Base-by-base conservation (phyloP, 345 rosid species). In the Gossypium arboreum region DNA sequence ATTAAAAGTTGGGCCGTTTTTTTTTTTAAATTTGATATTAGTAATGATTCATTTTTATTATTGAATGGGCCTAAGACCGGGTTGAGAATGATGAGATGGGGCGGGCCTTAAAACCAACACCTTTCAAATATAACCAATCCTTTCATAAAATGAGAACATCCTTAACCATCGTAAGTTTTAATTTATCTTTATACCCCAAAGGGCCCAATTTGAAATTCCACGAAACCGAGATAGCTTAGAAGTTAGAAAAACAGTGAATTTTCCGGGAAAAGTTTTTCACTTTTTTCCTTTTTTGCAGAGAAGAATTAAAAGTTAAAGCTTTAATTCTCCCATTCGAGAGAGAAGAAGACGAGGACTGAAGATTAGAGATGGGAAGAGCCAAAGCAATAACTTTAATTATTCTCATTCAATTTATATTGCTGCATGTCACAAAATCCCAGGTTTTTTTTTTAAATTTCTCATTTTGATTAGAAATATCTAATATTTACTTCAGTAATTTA, bases 341-440 rank as follows among this genome's bases (percentile, higher is more conserved):
- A 51, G 73, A 9, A 69, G 58, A 29, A 44, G 57, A 75, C n/a
- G 9, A 48, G 13, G 15, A 20, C 7, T 34, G 41, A 34, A 34
- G 41, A 34, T 34, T 34, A 25, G 59, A 24, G 2, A 76, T 68
- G 73, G 41, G n/a, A 25, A 51, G 48, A 12, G 15, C 39, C 47
- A 70, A 70, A 70, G 25, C 27, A 70, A 10, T 70, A 29, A 52
- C 48, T 51, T 51, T 47, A n/a, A 17, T 70, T 52, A 44, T 70
- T 3, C 15, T 70, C 24, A 5, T 70, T 70, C 60, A 70, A 29
- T 70, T 70, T 52, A 24, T 70, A 17, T n/a, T 51, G 47, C 13
- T 52, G 60, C 60, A 29, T 20, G 29, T 4, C 6, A 2, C 59
- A 9, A 18, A 29, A 16, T 29, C 60, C 24, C 73, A 70, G 73